Base-by-base conservation (phyloP, 164 flowering plant species). In the Aristolochia californica region DNA sequence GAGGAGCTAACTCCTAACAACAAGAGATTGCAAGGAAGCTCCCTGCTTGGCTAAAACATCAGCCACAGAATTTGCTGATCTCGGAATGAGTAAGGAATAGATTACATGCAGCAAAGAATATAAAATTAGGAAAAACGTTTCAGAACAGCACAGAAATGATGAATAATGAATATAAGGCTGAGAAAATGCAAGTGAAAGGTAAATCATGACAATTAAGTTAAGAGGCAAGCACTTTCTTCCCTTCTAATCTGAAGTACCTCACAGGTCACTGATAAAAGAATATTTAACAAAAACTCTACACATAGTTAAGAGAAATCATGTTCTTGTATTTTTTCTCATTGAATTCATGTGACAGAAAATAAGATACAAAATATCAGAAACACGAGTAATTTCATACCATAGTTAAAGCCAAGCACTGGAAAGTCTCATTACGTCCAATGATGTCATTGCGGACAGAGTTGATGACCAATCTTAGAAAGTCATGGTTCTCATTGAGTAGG, bases 391-490 rank as follows among this genome's bases (percentile, higher is more conserved):
- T 34, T 7, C 83, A 50, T 90, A 91, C 99, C 99, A 94, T 77
- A 13, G 99, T 94, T 71, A 94, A 70, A 22, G 97, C 95, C 66
- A 94, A 77, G 64, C 99, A 94, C 69, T 94, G 97, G 66, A 88
- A 94, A n/a, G 99, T 94, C 66, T 94, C 99, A 66, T 94, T 91
- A 55, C 99, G 91, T 53, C 99, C 99, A 70, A 94, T 86, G 26
- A 94, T 94, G 72, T 94, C 99, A 69, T 88, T 94, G 63, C 99
- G 96, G 5, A 94, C 95, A 10, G 97, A 78, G 68, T 94, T 94
- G 67, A 94, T 94, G 26, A 82, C 99, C 72, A 94, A 66, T 74
- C 99, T 82, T 60, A 94, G 72, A 62, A 94, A 94, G 68, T 94
- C 97, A 70, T 94, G 94, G 75, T 94, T 94, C 76, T 91, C 99